Evolutionary conservation across 1,139 yeast species (phyloP), one percentile per base, ranked within the genome.

Genomic region (Taphrina pruni): DNA sequence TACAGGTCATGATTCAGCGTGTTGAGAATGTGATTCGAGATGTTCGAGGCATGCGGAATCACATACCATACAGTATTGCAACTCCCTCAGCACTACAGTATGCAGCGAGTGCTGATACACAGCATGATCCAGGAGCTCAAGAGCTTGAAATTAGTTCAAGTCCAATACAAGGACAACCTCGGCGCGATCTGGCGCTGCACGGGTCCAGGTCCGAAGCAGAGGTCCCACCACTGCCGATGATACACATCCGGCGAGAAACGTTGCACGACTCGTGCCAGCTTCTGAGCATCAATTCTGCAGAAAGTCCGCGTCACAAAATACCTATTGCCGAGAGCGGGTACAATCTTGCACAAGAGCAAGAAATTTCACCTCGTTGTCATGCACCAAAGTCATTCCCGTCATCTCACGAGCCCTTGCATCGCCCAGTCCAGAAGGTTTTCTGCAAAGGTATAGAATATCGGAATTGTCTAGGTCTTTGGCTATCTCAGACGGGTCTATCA

Each of bases 401-500:
- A 6, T 64, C 67, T 14, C 61, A 64, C 45, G 61, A 14, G 20
- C 61, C 67, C 3, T 32, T 64, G 6, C 14, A 20, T 8, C 35
- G n/a, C 26, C 20, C 32, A 17, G 48, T 17, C 1, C 38, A 45
- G 17, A 46, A 35, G 3, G n/a, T 45, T 20, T 54, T 45, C 35
- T 26, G 11, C 38, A 21, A 32, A 8, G 67, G 61, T 39, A 38
- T 55, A 9, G 67, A 64, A 39, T 64, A 64, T 35, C 60, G 67
- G 26, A 46, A 54, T 35, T 64, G 67, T 41, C 26, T 54, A n/a
- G 67, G 67, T 20, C 46, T 64, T 11, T 64, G 67, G 67, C 48
- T 64, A 32, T 56, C 67, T 5, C 12, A 45, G 3, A 46, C 39
- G 9, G 62, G 62, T 14, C 41, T 9, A 32, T 41, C n/a, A 2